Evolutionary conservation across 140 eudicot species (phyloP).

Genomic region (Senecio squalidus): DNA sequence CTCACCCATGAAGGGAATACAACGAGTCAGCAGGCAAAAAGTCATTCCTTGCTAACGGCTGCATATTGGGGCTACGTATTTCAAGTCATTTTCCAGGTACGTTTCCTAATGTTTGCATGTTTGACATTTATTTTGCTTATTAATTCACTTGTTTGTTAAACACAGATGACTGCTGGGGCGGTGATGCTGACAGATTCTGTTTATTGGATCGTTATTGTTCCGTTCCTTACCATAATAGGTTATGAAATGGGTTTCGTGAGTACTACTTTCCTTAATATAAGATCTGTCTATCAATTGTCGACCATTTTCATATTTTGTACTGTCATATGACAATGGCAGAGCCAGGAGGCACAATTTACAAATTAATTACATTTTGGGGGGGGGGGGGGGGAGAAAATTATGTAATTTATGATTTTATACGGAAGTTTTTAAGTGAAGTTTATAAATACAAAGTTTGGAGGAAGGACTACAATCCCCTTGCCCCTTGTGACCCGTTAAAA

Average conservation of each 20-base stretch:
- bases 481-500: too few relatives aligned
- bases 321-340: neutral
- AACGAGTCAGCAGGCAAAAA: constrained; percentile 12
- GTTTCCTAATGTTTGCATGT: neutral
- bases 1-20: constrained; percentile 32
- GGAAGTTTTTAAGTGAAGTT: neutral
- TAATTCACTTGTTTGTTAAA: constrained; percentile 17
- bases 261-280: constrained; percentile 14
- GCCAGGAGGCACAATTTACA: neutral
- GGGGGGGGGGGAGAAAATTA: neutral
- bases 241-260: constrained; percentile 67
- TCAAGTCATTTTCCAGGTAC: constrained; percentile 26
- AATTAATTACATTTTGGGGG: neutral
- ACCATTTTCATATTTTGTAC: neutral
- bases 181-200: constrained; percentile 70
- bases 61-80: constrained; percentile 30
- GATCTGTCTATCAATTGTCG: neutral
- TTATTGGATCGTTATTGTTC: constrained; percentile 70
- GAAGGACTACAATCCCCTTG: too few relatives aligned
- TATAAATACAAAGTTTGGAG: neutral
- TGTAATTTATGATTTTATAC: neutral
- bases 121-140: neutral
- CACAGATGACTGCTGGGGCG: constrained; percentile 77
- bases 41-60: constrained; percentile 19
- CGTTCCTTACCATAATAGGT: constrained; percentile 50